These are phyloP conservation scores for Phytophthora meadii DNA, from an alignment of 352 stramenopile species.

Conservation along the genomic window DNA sequence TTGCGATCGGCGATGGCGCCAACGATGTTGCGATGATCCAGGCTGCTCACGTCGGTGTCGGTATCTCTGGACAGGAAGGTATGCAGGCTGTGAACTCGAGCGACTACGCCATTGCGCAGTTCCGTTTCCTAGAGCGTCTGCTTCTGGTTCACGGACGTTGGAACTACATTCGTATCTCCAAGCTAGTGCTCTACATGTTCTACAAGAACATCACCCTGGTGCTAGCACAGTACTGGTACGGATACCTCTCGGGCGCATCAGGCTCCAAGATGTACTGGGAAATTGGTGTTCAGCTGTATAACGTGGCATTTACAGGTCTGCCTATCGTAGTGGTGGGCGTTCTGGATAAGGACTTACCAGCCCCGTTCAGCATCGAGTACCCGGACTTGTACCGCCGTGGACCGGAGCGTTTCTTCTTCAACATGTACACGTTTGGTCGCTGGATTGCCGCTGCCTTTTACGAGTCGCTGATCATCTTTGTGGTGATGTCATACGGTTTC, in stretches of 20 bases:
- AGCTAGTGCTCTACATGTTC: conserved; percentile 93
- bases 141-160: conserved; percentile 93
- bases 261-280: conserved; percentile 89
- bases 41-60: conserved; percentile 92
- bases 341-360: conserved; percentile 85
- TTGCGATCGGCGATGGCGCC: conserved; percentile 94
- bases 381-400: conserved; percentile 80
- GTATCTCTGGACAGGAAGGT: conserved; percentile 94
- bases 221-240: conserved; percentile 91
- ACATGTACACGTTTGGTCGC: conserved; percentile 77
- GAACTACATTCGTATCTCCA: conserved; percentile 93
- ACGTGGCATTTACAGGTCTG: conserved; percentile 94
- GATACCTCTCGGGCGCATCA: conserved; percentile 93
- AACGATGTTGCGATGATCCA: conserved; percentile 97
- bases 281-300: conserved; percentile 91
- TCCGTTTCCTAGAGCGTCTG: conserved; percentile 91
- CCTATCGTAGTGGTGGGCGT: conserved; percentile 91
- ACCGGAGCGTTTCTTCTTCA: conserved; percentile 76
- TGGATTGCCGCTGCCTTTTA: conserved; percentile 84
- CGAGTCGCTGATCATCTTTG: conserved; percentile 83
- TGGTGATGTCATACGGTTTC: conserved; percentile 82
- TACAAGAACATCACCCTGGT: conserved; percentile 96
- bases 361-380: conserved; percentile 77
- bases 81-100: conserved; percentile 95
- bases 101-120: conserved; percentile 95